phyloP scores from a whole-genome alignment of 208 protist genomes.

The Trichomonas gallinae region DNA sequence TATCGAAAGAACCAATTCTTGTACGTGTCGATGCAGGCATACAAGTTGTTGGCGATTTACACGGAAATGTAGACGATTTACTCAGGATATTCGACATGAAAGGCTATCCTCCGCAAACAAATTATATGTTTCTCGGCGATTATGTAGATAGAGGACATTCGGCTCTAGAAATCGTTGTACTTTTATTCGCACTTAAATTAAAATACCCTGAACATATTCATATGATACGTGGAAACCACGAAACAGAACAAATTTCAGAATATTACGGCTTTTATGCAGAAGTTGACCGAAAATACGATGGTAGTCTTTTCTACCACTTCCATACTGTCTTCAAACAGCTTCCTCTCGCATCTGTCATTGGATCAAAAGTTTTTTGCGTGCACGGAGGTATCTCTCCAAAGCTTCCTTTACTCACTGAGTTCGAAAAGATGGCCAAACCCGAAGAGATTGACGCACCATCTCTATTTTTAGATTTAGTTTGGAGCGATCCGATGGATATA shows the following conservation, averaged over 20 bases:
- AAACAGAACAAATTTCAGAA: slow-evolving; percentile 23
- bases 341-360: not conserved
- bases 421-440: no score
- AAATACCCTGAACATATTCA: slow-evolving; percentile 28
- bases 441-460: no score
- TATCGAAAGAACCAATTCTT: no score
- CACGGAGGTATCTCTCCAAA: slow-evolving; percentile 13
- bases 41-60: not conserved
- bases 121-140: slow-evolving; percentile 27
- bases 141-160: slow-evolving; percentile 37
- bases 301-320: slow-evolving; percentile 14
- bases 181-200: slow-evolving; percentile 28
- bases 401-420: no score
- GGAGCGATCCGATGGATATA: no score
- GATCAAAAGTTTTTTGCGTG: not conserved
- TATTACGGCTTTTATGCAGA: slow-evolving; percentile 31
- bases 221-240: slow-evolving; percentile 40
- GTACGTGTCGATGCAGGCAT: not conserved
- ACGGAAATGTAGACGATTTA: not conserved
- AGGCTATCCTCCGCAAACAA: not conserved
- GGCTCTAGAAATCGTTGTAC: slow-evolving; percentile 30
- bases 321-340: slow-evolving; percentile 1
- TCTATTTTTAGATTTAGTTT: no score
- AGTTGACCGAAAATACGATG: not conserved
- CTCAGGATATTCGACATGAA: not conserved